Percentiles rank a stretch among this genome's conserved stretches.
Conservation (phyloP, 2,329 filamentous ascomycete species). For the Acarospora socialis region DNA sequence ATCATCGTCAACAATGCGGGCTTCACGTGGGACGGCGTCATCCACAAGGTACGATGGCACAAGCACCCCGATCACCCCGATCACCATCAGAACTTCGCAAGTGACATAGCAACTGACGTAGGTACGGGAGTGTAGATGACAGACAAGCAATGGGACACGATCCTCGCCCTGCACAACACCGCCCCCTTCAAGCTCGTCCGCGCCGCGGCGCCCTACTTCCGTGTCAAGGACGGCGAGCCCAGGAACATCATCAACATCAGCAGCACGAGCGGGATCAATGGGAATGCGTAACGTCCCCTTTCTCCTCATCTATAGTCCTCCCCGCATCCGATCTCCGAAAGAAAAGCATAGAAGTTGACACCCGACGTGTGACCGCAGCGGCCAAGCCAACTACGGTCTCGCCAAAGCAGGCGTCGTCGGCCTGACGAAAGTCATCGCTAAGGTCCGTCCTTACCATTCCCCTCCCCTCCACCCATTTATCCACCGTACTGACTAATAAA, state of each 20-base stretch:
- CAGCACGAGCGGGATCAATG: slow-evolving; percentile 66
- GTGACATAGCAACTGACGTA: too few relatives aligned
- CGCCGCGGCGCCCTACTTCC: slow-evolving; percentile 71
- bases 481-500: too few relatives aligned
- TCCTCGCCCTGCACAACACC: slow-evolving; percentile 68
- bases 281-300: slow-evolving; percentile 47
- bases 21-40: slow-evolving; percentile 85
- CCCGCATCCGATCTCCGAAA: slow-evolving; percentile 2
- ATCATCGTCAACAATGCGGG: slow-evolving; percentile 87
- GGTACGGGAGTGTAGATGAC: slow-evolving; percentile 55
- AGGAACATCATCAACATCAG: slow-evolving; percentile 73
- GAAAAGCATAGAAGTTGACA: slow-evolving; percentile 6
- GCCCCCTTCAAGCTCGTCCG: slow-evolving; percentile 75
- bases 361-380: too few relatives aligned
- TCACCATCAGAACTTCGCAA: slow-evolving; percentile 2
- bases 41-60: slow-evolving; percentile 53
- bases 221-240: slow-evolving; percentile 67
- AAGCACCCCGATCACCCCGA: slow-evolving; percentile 11
- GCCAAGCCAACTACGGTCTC: slow-evolving; percentile 78
- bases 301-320: slow-evolving; percentile 1
- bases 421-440: slow-evolving; percentile 77
- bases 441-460: slow-evolving; percentile 38
- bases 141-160: slow-evolving; percentile 84
- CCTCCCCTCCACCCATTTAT: too few relatives aligned
- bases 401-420: slow-evolving; percentile 75